These are phyloP conservation scores for Magnolia sinica DNA, from an alignment of 164 flowering plant genomes.

Conservation along the genomic window DNA sequence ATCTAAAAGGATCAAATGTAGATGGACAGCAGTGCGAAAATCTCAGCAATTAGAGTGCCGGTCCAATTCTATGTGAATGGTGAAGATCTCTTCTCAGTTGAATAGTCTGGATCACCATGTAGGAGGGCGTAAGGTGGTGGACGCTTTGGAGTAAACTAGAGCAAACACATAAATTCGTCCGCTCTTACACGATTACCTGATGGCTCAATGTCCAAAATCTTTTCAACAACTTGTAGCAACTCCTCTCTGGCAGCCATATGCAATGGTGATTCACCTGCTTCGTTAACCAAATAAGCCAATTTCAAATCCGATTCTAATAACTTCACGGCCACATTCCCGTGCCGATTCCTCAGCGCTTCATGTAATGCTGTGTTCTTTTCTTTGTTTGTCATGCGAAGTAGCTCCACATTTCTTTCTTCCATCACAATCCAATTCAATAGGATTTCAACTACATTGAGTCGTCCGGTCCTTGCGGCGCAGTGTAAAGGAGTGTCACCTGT, in stretches of 20 bases:
- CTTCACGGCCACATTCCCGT: background rate
- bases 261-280: background rate
- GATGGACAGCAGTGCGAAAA: background rate
- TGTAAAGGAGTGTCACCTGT: conserved; percentile 6
- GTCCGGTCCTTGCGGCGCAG: conserved; percentile 5
- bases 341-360: conserved; percentile 5
- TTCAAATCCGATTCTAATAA: background rate
- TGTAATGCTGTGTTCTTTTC: conserved; percentile 11
- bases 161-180: background rate
- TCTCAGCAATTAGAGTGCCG: background rate
- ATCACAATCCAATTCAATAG: background rate
- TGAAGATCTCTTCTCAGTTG: background rate
- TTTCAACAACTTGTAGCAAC: background rate
- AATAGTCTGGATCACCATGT: background rate
- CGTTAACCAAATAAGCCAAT: background rate
- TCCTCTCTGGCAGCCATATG: conserved; percentile 7
- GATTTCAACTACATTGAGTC: background rate
- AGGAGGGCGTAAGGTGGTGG: background rate
- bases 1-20: no score
- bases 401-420: background rate
- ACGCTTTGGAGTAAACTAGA: background rate
- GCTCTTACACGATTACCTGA: no score
- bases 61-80: background rate
- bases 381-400: conserved; percentile 4
- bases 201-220: background rate